Conservation (phyloP, 2,329 filamentous ascomycete genomes). For the Fusarium floridanum region DNA sequence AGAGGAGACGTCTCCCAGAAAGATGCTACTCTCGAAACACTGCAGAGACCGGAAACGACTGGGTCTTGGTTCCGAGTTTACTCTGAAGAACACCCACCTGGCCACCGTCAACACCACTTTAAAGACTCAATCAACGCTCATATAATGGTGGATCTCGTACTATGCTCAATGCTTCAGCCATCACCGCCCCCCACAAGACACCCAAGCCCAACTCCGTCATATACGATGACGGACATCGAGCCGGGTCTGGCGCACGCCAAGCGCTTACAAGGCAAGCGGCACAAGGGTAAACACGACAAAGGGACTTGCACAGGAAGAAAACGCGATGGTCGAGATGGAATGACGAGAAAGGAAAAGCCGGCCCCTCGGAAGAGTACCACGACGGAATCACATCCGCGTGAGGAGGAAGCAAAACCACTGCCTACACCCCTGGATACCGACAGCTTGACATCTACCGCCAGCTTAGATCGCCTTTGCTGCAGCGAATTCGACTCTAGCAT, state of each 20-base stretch:
- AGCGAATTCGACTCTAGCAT: not conserved
- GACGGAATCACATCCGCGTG: not conserved
- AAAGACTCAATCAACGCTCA: not conserved
- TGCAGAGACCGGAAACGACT: not conserved
- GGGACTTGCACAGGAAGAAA: not conserved
- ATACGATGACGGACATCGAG: not conserved
- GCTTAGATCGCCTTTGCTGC: not conserved
- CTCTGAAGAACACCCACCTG: too few species aligned
- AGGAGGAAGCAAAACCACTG: constrained; percentile 1
- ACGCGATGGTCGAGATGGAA: not conserved
- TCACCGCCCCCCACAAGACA: not conserved
- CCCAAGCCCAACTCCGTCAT: not conserved
- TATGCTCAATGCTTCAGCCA: not conserved
- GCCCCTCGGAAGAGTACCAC: constrained; percentile 1
- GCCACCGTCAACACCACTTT: not conserved
- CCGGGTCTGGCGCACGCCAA: not conserved
- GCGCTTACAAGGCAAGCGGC: not conserved
- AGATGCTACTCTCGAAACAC: not conserved
- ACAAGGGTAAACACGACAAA: not conserved
- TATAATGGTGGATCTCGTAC: not conserved
- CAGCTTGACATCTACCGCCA: not conserved
- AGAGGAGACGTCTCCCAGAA: not conserved
- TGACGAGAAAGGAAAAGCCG: not conserved
- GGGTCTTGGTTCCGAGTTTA: too few species aligned
- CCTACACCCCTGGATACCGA: not conserved